Evolutionary conservation across 2,329 filamentous ascomycete species (phyloP), one percentile per base, ranked within the genome.

Genomic region (Calonectria fujianensis): DNA sequence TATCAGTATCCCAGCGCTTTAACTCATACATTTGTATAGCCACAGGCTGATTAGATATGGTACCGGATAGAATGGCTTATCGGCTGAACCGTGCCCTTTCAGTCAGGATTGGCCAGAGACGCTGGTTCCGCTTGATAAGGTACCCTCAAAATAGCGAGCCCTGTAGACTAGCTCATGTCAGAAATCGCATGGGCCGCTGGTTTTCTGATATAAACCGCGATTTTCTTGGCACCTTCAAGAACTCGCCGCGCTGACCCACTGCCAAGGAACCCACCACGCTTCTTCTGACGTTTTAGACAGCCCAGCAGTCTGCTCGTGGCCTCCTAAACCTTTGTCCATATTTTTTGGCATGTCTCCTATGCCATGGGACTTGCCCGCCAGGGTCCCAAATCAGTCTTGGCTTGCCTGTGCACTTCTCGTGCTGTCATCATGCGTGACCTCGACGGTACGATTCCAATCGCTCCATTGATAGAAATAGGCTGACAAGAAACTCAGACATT

Each of bases 341-440:
- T 41, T 61, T 16, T 27, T 41, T 3, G n/a, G 4, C 14, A 68
- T 68, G 65, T 39, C 32, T 31, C 50, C 50, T 24, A 52, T 68
- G 7, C 50, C 65, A 16, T 57, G 65, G 50, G 65, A 68, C 20
- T 31, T 68, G 14, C 65, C 65, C 65, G n/a, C 65, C 27, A 54
- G 65, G 65, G 65, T 68, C 9, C 50, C 65, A 39, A n/a, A 14
- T 32, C 48, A 50, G 5, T 57, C 65, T 14, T 32, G 48, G 48
- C 10, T 41, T 31, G 32, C 50, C 8, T 68, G 65, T 14, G 32
- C 35, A 9, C 37, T 68, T n/a, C 27, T 68, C 3, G 65, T 68
- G 24, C 7, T 41, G 13, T 68, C 65, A 20, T 68, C 65, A 57
- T 68, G 65, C 11, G 35, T 68, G 13, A 68, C 65, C 27, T 57